phyloP scores from a whole-genome alignment of 2,329 filamentous ascomycete species.

The Penicillium sp. region DNA sequence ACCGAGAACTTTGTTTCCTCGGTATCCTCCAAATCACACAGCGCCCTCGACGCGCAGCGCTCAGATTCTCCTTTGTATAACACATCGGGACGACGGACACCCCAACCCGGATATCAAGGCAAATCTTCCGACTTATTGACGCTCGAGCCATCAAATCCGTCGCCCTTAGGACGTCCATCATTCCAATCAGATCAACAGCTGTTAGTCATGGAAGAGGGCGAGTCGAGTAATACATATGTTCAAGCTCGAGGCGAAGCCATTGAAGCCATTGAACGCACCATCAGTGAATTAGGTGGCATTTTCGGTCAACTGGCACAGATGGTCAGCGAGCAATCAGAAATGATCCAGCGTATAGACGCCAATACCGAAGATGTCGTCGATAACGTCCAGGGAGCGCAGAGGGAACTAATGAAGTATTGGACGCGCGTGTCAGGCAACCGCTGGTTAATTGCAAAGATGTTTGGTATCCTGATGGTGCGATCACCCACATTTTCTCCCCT shows the following conservation, averaged over 20 bases:
- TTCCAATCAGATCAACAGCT: conserved; percentile 78
- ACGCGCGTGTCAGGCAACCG: conserved; percentile 87
- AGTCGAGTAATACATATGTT: conserved; percentile 82
- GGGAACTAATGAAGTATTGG: conserved; percentile 97
- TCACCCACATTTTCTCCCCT: neutral
- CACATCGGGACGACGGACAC: conserved; percentile 67
- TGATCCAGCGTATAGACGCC: conserved; percentile 95
- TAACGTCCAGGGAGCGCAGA: conserved; percentile 94
- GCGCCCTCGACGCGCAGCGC: conserved; percentile 62
- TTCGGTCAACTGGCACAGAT: conserved; percentile 94
- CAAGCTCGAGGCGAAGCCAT: conserved; percentile 93
- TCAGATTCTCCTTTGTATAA: conserved; percentile 86
- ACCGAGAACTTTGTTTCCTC: conserved; percentile 97
- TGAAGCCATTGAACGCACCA: conserved; percentile 93
- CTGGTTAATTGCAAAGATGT: conserved; percentile 85
- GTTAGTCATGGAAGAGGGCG: conserved; percentile 89
- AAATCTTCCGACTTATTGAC: conserved; percentile 69
- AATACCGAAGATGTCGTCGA: conserved; percentile 98
- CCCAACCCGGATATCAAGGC: conserved; percentile 54
- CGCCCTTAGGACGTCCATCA: conserved; percentile 48
- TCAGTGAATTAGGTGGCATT: conserved; percentile 84
- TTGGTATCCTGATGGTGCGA: conserved; percentile 74
- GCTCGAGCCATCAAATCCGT: conserved; percentile 65
- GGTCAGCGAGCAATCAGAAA: conserved; percentile 96
- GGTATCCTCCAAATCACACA: conserved; percentile 73